Evolutionary conservation across 148 eudicot genomes (phyloP), one percentile per base, ranked within the genome.

Genomic region (Spergularia marina): DNA sequence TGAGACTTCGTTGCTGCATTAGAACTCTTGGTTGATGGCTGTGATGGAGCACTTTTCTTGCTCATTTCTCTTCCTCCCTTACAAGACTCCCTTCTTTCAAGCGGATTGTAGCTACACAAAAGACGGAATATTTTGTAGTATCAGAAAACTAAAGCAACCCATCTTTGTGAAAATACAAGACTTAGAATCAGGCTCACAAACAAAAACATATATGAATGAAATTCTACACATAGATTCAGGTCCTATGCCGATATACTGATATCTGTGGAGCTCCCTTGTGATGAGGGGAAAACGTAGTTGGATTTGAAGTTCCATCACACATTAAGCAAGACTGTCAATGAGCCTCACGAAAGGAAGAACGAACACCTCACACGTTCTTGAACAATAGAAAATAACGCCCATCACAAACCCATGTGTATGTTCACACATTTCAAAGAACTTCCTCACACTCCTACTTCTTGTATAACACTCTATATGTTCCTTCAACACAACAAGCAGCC

Each of bases 21-120:
- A 12, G 85, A 76, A 61, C 80, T 74, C 76, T 84, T 91, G 49
- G 77, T 71, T 17, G 93, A 74, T 73, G 91, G 17, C 63, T 89
- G 92, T 60, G 91, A 79, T 12, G 88, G 34, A 25, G 88, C 87
- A 61, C 81, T 79, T 82, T 77, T 91, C 87, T 85, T 91, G 88
- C 83, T 73, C 12, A 67, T 89, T 10, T 83, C 92, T 36, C 91
- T 91, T 39, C 84, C 92, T 55, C 97, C 97, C 82, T 88, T 93
- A 72, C 89, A 88, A 47, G 86, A 74, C 67, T 91, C 96, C 81
- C 97, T 87, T 72, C 98, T 87, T 83, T 93, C 98, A 68, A 89
- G 49, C 59, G 98, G 84, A 75, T 93, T 91, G 87, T 91, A 93
- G 75, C 97, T 91, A 72, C 57, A 16, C 72, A 53, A 6, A 11